These are phyloP conservation scores for Citrus trifoliata DNA, from an alignment of 345 rosid genomes.

Conservation along the genomic window DNA sequence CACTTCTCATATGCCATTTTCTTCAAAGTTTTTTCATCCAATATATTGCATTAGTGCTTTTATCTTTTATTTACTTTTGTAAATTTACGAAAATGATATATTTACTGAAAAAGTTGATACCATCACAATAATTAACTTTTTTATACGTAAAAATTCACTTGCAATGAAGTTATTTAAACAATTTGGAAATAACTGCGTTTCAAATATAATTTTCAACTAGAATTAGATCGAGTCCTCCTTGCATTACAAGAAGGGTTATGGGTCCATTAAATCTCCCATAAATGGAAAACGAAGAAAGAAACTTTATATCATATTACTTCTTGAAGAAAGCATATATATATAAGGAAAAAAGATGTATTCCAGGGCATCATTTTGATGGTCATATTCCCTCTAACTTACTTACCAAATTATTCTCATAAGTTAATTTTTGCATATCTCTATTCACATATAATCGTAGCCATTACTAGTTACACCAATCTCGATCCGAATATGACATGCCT, in stretches of 20 bases:
- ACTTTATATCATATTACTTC: not conserved
- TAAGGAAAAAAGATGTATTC: not conserved
- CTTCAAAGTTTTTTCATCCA: too few relatives aligned
- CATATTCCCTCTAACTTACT: not conserved
- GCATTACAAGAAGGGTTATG: not conserved
- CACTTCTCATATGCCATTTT: too few relatives aligned
- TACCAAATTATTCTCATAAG: conserved; percentile 4
- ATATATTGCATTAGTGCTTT: too few relatives aligned
- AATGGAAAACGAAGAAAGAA: not conserved
- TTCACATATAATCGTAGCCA: not conserved
- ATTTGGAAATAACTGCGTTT: too few relatives aligned
- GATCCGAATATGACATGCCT: not conserved
- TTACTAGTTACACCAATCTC: not conserved
- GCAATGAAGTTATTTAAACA: not conserved
- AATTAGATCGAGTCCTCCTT: not conserved
- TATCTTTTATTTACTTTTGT: not conserved
- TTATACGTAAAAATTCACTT: not conserved
- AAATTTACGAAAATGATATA: not conserved
- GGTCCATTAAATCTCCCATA: not conserved
- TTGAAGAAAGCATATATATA: not conserved
- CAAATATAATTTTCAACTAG: not conserved
- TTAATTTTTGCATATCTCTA: not conserved
- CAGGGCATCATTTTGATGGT: not conserved
- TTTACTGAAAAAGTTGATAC: not conserved
- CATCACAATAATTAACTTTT: not conserved